These are phyloP conservation scores for Trypethelium eluteriae DNA, from an alignment of 495 filamentous ascomycete species.

Conservation along the genomic window DNA sequence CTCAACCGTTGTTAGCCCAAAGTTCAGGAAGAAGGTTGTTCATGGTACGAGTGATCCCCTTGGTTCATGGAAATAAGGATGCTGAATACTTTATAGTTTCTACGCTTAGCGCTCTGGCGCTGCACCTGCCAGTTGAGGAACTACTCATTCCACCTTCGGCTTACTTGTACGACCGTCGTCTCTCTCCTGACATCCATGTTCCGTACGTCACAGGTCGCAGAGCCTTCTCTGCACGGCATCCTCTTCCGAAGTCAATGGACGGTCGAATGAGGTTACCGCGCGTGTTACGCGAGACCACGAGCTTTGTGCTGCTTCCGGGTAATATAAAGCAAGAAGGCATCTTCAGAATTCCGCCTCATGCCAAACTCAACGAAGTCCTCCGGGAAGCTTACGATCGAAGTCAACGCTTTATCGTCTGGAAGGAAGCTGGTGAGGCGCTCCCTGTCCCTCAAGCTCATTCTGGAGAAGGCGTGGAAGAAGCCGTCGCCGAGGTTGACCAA, in stretches of 20 bases:
- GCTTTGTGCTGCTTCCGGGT: constrained; percentile 41
- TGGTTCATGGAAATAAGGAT: not conserved
- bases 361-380: constrained; percentile 41
- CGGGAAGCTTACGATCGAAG: constrained; percentile 48
- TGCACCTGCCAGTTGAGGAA: constrained; percentile 44
- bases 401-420: constrained; percentile 47
- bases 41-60: constrained; percentile 35
- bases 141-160: constrained; percentile 46
- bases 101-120: constrained; percentile 41
- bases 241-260: constrained; percentile 35
- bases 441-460: constrained; percentile 23
- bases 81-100: constrained; percentile 33
- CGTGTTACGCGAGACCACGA: constrained; percentile 45
- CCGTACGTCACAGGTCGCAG: constrained; percentile 43
- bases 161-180: constrained; percentile 46
- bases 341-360: constrained; percentile 45
- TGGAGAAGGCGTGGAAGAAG: constrained; percentile 19
- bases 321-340: constrained; percentile 45
- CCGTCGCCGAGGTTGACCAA: constrained; percentile 37
- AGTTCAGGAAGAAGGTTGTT: constrained; percentile 50
- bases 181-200: constrained; percentile 41
- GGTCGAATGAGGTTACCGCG: constrained; percentile 42
- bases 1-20: constrained; percentile 49
- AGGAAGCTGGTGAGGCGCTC: constrained; percentile 33
- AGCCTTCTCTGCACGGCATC: constrained; percentile 38